Conservation (phyloP, 1,284 basidiomycete species). For the Macrocystidia cucumis region DNA sequence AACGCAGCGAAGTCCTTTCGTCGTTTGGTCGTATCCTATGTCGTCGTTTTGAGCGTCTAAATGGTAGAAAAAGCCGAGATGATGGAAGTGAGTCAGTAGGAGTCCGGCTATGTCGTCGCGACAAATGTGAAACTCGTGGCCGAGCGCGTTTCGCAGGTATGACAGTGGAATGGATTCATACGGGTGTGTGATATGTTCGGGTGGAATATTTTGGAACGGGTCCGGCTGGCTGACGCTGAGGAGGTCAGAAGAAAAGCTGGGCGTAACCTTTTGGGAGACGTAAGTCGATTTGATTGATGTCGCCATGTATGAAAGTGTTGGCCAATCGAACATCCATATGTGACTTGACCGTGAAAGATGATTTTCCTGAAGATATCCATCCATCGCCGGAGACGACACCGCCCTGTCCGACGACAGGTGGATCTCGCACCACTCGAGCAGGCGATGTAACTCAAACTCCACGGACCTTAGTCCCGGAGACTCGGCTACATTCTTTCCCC, state of each 20-base stretch:
- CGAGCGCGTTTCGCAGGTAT: conserved; percentile 56
- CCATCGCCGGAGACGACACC: conserved; percentile 34
- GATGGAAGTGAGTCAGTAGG: conserved; percentile 51
- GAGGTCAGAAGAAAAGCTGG: conserved; percentile 28
- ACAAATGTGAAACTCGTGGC: conserved; percentile 46
- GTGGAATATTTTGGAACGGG: conserved; percentile 10
- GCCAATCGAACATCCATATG: conserved; percentile 59
- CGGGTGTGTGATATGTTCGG: conserved; percentile 30
- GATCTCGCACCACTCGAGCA: conserved; percentile 43
- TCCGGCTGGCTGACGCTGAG: conserved; percentile 33
- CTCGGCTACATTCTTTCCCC: conserved; percentile 18
- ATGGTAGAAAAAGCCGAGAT: conserved; percentile 52
- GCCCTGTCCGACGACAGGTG: conserved; percentile 34
- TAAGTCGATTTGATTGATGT: conserved; percentile 47
- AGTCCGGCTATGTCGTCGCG: conserved; percentile 44
- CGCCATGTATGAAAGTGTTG: conserved; percentile 51
- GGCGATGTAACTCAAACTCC: conserved; percentile 52
- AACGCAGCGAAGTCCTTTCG: conserved; percentile 30
- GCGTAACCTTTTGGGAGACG: conserved; percentile 14
- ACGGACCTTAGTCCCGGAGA: conserved; percentile 27
- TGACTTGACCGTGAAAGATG: conserved; percentile 27
- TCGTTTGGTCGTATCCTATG: conserved; percentile 25
- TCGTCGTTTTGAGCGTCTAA: conserved; percentile 27
- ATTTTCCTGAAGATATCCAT: conserved; percentile 48
- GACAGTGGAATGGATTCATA: conserved; percentile 54